Conservation (phyloP, 2,329 filamentous ascomycete genomes). For the Teratosphaeria zuluensis region DNA sequence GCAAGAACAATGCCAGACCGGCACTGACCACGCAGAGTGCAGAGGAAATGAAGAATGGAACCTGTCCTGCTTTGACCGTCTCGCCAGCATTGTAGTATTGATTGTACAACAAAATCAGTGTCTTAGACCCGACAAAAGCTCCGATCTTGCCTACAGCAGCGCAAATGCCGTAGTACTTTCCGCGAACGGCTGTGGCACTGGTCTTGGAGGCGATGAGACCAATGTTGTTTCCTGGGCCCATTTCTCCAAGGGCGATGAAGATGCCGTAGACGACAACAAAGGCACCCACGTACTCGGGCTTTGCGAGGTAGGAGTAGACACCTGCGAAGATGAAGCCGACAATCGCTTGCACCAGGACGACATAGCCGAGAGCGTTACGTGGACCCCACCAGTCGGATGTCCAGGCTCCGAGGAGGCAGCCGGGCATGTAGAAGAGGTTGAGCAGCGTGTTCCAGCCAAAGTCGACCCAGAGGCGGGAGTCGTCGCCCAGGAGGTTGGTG, state of each 20-base stretch:
- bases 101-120: constrained; percentile 7
- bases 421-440: constrained; percentile 70
- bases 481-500: constrained; percentile 2
- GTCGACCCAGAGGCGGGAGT: constrained; percentile 55
- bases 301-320: constrained; percentile 60
- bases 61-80: constrained; percentile 54
- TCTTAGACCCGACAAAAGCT: constrained; percentile 66
- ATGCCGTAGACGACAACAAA: constrained; percentile 74
- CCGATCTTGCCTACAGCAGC: constrained; percentile 62
- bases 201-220: constrained; percentile 80
- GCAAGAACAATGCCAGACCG: constrained; percentile 48
- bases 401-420: constrained; percentile 67
- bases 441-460: constrained; percentile 86
- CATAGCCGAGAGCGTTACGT: constrained; percentile 60
- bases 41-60: constrained; percentile 79
- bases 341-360: constrained; percentile 62
- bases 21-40: constrained; percentile 68
- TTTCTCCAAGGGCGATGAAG: constrained; percentile 66
- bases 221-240: constrained; percentile 87
- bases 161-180: constrained; percentile 62
- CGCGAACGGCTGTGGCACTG: constrained; percentile 61
- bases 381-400: constrained; percentile 72
- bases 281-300: constrained; percentile 56
- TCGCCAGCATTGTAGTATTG: constrained; percentile 33
- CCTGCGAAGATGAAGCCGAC: constrained; percentile 87